Conservation (phyloP, 2,329 filamentous ascomycete species). For the Iodosphaeria phyllophila region DNA sequence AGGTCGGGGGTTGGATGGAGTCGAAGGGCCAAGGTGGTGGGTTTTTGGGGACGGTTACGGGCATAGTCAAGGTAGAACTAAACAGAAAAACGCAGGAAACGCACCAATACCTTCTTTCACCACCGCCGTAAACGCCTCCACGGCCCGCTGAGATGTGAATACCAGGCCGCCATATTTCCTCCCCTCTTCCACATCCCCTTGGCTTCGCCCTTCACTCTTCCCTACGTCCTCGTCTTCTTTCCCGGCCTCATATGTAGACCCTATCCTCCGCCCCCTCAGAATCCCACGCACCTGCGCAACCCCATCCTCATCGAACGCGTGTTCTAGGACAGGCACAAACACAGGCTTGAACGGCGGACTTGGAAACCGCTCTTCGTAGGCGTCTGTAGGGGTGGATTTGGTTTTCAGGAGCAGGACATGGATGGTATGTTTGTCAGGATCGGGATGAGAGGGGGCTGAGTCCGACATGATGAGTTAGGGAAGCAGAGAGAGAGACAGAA, state of each 20-base stretch:
- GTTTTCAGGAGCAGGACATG: conserved; percentile 65
- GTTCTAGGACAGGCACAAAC: conserved; percentile 64
- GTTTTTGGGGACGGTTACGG: too few species aligned
- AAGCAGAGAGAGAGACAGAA: too few species aligned
- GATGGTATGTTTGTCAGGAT: conserved; percentile 10
- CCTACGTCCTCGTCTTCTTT: too few species aligned
- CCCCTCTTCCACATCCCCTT: too few species aligned
- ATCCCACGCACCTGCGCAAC: conserved; percentile 31
- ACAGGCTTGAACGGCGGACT: conserved; percentile 34
- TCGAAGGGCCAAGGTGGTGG: too few species aligned
- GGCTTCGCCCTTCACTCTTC: too few species aligned
- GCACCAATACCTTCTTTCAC: conserved; percentile 34
- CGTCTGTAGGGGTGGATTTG: conserved; percentile 49
- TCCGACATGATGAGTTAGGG: too few species aligned
- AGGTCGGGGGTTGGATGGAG: too few species aligned
- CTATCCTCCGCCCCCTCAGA: conserved; percentile 25
- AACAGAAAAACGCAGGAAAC: too few species aligned
- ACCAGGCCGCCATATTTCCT: conserved; percentile 72
- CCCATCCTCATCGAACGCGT: conserved; percentile 43
- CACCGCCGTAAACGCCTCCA: conserved; percentile 54
- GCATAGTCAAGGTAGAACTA: too few species aligned
- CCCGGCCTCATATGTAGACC: conserved; percentile 13
- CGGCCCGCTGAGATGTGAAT: conserved; percentile 69
- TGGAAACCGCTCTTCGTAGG: conserved; percentile 52
- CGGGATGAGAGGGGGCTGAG: too few species aligned